Percentiles rank a stretch among this genome's conserved stretches.
Conservation (phyloP, 2,329 filamentous ascomycete species). For the Nemania sp. region DNA sequence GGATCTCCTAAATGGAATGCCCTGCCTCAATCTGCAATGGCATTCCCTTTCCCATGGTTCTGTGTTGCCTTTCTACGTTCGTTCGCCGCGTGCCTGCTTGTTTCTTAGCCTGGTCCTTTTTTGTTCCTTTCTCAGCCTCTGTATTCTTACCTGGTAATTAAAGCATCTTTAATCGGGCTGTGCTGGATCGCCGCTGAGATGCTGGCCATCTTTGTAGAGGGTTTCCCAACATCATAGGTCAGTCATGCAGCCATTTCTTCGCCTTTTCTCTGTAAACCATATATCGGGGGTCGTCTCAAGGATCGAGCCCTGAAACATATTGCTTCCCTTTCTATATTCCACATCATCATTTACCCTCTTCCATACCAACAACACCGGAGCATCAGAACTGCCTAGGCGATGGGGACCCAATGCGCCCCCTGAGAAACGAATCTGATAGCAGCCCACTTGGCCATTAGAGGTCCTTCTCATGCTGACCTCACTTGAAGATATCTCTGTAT, state of each 20-base stretch:
- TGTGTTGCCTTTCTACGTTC: conserved; percentile 40
- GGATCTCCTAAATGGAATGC: conserved; percentile 41
- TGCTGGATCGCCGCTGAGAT: conserved; percentile 51
- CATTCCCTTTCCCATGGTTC: conserved; percentile 39
- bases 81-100: conserved; percentile 9
- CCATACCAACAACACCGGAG: conserved; percentile 32
- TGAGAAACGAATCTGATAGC: conserved; percentile 34
- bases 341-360: conserved; percentile 19
- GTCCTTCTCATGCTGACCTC: conserved; percentile 44
- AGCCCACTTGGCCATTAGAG: conserved; percentile 37
- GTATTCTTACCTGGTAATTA: conserved; percentile 45
- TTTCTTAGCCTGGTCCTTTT: conserved; percentile 35
- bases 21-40: conserved; percentile 47
- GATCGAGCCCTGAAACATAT: conserved; percentile 44
- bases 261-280: conserved; percentile 41
- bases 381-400: conserved; percentile 37
- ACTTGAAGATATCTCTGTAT: conserved; percentile 46
- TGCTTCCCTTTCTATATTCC: conserved; percentile 23
- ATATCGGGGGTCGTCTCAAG: conserved; percentile 38
- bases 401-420: conserved; percentile 43
- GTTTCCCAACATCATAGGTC: conserved; percentile 51
- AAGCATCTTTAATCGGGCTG: conserved; percentile 47
- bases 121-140: conserved; percentile 45
- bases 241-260: conserved; percentile 42
- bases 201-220: conserved; percentile 49